Conservation (phyloP, 768 basidiomycete species). For the Russula abietina region DNA sequence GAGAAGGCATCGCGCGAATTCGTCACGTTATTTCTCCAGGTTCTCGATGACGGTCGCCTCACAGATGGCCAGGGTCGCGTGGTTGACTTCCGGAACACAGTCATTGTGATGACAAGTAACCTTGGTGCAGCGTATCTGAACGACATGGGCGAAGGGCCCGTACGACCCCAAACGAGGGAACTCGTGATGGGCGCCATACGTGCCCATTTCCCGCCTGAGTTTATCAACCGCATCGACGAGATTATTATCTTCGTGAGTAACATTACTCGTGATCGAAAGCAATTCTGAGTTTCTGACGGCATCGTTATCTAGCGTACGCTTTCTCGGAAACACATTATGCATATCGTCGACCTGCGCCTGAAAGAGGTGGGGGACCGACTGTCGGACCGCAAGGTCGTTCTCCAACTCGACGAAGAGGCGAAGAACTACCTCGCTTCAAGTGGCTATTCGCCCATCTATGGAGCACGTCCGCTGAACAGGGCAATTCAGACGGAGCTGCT, state of each 20-base stretch:
- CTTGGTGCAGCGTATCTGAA: slow-evolving; percentile 73
- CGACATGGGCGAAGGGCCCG: slow-evolving; percentile 66
- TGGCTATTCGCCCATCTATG: slow-evolving; percentile 78
- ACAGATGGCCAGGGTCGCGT: slow-evolving; percentile 92
- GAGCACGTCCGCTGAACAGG: slow-evolving; percentile 88
- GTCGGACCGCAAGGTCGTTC: slow-evolving; percentile 67
- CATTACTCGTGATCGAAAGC: not conserved
- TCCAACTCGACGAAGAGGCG: slow-evolving; percentile 70
- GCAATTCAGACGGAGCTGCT: slow-evolving; percentile 89
- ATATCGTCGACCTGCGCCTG: slow-evolving; percentile 85
- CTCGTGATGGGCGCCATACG: slow-evolving; percentile 78
- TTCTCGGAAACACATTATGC: slow-evolving; percentile 67
- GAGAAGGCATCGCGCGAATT: slow-evolving; percentile 77
- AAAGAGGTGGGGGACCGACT: slow-evolving; percentile 82
- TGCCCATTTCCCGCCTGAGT: slow-evolving; percentile 86
- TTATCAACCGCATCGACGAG: slow-evolving; percentile 85
- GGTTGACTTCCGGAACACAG: slow-evolving; percentile 83
- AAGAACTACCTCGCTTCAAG: slow-evolving; percentile 69
- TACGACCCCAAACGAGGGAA: slow-evolving; percentile 51
- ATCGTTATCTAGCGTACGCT: slow-evolving; percentile 56
- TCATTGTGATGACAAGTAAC: slow-evolving; percentile 94
- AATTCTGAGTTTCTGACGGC: slow-evolving; percentile 35
- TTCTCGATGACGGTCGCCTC: slow-evolving; percentile 86
- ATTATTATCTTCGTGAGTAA: slow-evolving; percentile 63
- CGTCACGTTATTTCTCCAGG: slow-evolving; percentile 69